These are phyloP conservation scores for Beauveria varroae DNA, from an alignment of 2,329 filamentous ascomycete genomes.

Conservation along the genomic window DNA sequence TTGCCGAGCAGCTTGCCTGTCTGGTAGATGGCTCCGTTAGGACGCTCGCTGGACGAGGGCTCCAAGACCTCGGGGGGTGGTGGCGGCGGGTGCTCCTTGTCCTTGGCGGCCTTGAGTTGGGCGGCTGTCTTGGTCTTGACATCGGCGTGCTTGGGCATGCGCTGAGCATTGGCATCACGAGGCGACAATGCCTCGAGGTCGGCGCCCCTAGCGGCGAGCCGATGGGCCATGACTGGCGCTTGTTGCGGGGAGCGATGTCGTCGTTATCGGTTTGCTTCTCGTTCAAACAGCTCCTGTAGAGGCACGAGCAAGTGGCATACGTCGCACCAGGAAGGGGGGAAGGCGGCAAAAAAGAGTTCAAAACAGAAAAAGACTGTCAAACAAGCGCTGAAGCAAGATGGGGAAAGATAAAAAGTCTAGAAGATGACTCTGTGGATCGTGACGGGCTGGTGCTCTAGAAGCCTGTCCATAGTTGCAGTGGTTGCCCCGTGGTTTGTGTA, in stretches of 20 bases:
- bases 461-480: not conserved
- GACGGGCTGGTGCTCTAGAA: conserved; percentile 1
- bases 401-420: conserved; percentile 10
- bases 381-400: conserved; percentile 6
- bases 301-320: not conserved
- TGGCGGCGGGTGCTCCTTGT: conserved; percentile 60
- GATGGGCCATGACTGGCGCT: conserved; percentile 35
- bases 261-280: not conserved
- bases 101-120: conserved; percentile 48
- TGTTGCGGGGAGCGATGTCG: not conserved
- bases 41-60: conserved; percentile 60
- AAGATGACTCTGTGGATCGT: conserved; percentile 8
- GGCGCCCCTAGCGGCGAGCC: conserved; percentile 40
- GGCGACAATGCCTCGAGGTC: conserved; percentile 59
- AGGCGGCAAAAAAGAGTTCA: not conserved
- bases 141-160: conserved; percentile 40
- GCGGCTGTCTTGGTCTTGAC: conserved; percentile 45
- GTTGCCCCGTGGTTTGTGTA: conserved; percentile 26
- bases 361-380: not conserved
- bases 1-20: conserved; percentile 70
- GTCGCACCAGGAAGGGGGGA: not conserved
- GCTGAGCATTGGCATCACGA: conserved; percentile 55
- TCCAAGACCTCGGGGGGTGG: conserved; percentile 54
- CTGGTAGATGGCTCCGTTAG: conserved; percentile 63
- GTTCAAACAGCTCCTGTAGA: not conserved